phyloP scores from a whole-genome alignment of 306 rosid species.

The Corylus avellana region DNA sequence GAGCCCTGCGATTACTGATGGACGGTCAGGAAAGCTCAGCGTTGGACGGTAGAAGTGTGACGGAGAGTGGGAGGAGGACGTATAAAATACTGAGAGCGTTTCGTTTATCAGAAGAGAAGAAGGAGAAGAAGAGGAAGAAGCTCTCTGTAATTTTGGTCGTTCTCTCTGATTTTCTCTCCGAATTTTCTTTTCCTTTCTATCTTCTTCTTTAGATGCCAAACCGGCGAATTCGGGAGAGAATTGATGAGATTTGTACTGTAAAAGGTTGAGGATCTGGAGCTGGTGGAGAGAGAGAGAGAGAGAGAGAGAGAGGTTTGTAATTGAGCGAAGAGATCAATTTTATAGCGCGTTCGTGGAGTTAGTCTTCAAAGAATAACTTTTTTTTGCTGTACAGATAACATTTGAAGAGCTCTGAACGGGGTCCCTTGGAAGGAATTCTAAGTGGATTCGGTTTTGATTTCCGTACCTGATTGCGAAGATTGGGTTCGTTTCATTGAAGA shows the following conservation, averaged over 20 bases:
- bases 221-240: slow-evolving; percentile 20
- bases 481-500: slow-evolving; percentile 32
- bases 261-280: slow-evolving; percentile 57
- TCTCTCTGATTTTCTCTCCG: slow-evolving; percentile 19
- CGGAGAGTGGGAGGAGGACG: slow-evolving; percentile 44
- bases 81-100: slow-evolving; percentile 54
- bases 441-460: slow-evolving; percentile 21
- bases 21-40: slow-evolving; percentile 35
- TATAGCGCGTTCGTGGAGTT: background rate
- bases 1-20: slow-evolving; percentile 48
- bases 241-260: slow-evolving; percentile 30
- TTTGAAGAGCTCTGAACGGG: slow-evolving; percentile 14
- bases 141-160: slow-evolving; percentile 36
- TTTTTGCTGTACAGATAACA: slow-evolving; percentile 33
- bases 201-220: slow-evolving; percentile 19
- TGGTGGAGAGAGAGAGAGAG: slow-evolving; percentile 15
- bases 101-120: slow-evolving; percentile 42
- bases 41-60: slow-evolving; percentile 48
- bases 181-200: slow-evolving; percentile 16
- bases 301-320: slow-evolving; percentile 35
- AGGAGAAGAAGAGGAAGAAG: slow-evolving; percentile 21
- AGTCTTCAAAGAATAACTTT: slow-evolving; percentile 9
- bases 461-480: slow-evolving; percentile 19
- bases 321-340: slow-evolving; percentile 28
- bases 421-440: slow-evolving; percentile 9